Evolutionary conservation across 352 stramenopile genomes (phyloP), one percentile per base, ranked within the genome.

Genomic region (Stephanocyclus meneghinianus): DNA sequence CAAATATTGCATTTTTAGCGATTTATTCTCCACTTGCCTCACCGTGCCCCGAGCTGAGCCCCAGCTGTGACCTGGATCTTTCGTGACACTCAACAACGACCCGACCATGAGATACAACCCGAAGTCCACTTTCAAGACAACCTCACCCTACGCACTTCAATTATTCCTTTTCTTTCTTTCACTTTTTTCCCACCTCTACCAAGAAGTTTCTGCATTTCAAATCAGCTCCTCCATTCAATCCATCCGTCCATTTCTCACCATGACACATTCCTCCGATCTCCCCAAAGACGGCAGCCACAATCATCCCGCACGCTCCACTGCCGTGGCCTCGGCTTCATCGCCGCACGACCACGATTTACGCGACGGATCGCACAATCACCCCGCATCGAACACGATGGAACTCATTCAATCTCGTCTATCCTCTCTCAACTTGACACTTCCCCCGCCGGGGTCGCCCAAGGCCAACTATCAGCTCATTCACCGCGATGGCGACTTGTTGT

Each of bases 351-450:
- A 67, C 11, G 60, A 0, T 18, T 11, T 70, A 11, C 62, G 47
- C 13, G 63, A 71, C 29, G 63, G 48, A 35, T 59, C 21, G 9
- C 63, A 71, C 45, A 59, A 59, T 40, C 63, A 71, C 16, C 63
- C 47, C n/a, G 0, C 47, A 21, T 40, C 68, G 21, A 75, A 68
- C 42, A 75, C 68, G 32, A 76, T 81, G 74, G 57, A 70, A 15
- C 42, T 51, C 10, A 81, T 85, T 26, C 91, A 97, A 75, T 85
- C 87, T 75, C 92, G 93, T 61, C 84, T 97, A 50, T 86, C 95
- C 82, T 86, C 96, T 70, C 81, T 97, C 57, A 94, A 94, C 68
- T 95, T 96, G 81, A 85, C 75, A 67, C 89, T 97, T 50, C 95
- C 94, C 35, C 83, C 89, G 2, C 90, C 95, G 51, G 91, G 92